Evolutionary conservation across 352 stramenopile genomes (phyloP), one percentile per base, ranked within the genome.

Genomic region (Pythium dissotocum): DNA sequence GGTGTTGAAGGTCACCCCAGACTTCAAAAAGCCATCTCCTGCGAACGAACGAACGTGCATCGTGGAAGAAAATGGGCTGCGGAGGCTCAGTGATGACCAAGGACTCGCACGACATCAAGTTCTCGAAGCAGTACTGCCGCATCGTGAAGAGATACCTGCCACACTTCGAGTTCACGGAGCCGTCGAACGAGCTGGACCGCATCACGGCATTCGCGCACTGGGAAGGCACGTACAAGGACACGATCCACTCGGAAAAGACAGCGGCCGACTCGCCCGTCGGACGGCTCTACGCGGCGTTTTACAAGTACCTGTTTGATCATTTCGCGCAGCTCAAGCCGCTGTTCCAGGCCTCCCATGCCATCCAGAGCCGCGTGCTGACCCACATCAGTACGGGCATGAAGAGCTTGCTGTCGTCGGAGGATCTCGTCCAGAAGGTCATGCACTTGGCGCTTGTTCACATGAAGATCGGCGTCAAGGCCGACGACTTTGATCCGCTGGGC

Each of bases 341-440:
- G 9, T 91, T 91, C 66, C 79, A 83, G 65, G 77, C 83, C n/a
- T 88, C 79, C 2, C 78, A 88, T 40, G 77, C 88, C 58, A 76
- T 88, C 14, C 79, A 89, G 61, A 88, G 79, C 58, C 80, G 79
- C 58, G 82, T 89, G 71, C 75, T 90, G 56, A 80, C 86, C 14
- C 80, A 90, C 58, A 89, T 90, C 35, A 88, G 79, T 57, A 86
- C 80, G 30, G 80, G 82, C 26, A 89, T 90, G 78, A 82, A 88
- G 64, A 88, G 77, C 6, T 64, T 90, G 53, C 70, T 90, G 2
- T 83, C 76, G 44, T 82, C 77, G 8, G 78, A 88, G 26, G 80
- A 89, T 38, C 73, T 88, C 30, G 80, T 87, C 24, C 71, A 87
- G 44, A 83, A 88, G 35, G 82, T 90, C 32, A 78, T 87, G 69